Evolutionary conservation across 73 alveolate genomes (phyloP).

Genomic region (Paramecium pentaurelia): DNA sequence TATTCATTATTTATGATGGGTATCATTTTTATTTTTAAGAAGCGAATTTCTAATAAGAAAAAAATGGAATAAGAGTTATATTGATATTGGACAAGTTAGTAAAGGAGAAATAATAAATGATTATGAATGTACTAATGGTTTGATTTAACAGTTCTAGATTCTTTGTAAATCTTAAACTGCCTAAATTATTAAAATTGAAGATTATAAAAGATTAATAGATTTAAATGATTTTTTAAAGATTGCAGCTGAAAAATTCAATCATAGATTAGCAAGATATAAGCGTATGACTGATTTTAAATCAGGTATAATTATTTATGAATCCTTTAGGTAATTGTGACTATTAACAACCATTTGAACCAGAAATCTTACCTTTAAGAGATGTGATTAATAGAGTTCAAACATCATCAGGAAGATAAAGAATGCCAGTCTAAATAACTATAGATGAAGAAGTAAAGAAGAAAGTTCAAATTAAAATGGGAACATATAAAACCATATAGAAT

Average conservation of each 20-base stretch:
- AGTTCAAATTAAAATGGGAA: slow-evolving; percentile 1
- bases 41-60: background rate
- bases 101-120: background rate
- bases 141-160: background rate
- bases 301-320: background rate
- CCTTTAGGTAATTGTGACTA: background rate
- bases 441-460: slow-evolving; percentile 16
- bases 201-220: background rate
- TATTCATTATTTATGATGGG: background rate
- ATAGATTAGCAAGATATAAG: background rate
- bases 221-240: background rate
- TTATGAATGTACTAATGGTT: background rate
- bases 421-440: background rate
- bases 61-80: background rate
- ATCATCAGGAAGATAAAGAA: background rate
- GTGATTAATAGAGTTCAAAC: background rate
- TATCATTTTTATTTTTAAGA: background rate
- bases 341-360: background rate
- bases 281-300: slow-evolving; percentile 10
- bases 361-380: background rate
- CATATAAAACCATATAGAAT: background rate
- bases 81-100: background rate
- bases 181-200: background rate
- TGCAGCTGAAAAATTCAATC: background rate
- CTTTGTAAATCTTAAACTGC: background rate